These are phyloP conservation scores for Flaveria floridana DNA, from an alignment of 140 eudicot species.

Conservation along the genomic window DNA sequence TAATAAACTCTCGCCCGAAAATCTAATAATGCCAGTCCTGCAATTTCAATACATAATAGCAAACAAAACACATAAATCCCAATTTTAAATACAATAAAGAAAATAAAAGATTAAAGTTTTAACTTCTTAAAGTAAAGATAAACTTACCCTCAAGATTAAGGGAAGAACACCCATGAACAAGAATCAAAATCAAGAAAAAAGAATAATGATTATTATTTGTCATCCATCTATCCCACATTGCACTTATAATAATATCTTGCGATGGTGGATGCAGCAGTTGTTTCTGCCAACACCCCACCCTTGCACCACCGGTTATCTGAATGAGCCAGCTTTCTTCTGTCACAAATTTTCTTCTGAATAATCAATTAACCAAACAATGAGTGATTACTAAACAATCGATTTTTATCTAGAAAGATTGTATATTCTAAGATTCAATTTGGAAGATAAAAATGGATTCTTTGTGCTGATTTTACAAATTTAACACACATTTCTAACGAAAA, in stretches of 20 bases:
- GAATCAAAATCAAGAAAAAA: conserved; percentile 41
- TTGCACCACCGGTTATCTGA: conserved; percentile 28
- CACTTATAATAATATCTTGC: conserved; percentile 37
- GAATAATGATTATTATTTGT: conserved; percentile 33
- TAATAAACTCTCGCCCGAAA: conserved; percentile 51
- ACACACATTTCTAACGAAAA: background rate
- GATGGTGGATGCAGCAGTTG: conserved; percentile 49
- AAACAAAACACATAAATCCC: background rate
- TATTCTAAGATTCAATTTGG: background rate
- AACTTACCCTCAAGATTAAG: conserved; percentile 68
- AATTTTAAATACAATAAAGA: background rate
- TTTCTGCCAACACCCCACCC: conserved; percentile 61
- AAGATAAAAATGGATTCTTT: background rate
- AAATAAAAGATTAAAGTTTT: no score
- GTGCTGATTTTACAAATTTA: background rate
- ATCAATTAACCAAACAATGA: conserved; percentile 30
- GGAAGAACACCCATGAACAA: conserved; percentile 54
- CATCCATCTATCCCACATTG: conserved; percentile 70
- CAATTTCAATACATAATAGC: background rate
- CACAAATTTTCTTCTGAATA: conserved; percentile 42
- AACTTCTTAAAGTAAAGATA: background rate
- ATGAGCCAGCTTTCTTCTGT: conserved; percentile 59
- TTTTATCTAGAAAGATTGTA: background rate
- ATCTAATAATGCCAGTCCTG: conserved; percentile 65
- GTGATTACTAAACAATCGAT: background rate